Percentiles rank a stretch among this genome's conserved stretches.
Evolutionary conservation across 1,284 basidiomycete species (phyloP).

Genomic region (Ganoderma multipileum): DNA sequence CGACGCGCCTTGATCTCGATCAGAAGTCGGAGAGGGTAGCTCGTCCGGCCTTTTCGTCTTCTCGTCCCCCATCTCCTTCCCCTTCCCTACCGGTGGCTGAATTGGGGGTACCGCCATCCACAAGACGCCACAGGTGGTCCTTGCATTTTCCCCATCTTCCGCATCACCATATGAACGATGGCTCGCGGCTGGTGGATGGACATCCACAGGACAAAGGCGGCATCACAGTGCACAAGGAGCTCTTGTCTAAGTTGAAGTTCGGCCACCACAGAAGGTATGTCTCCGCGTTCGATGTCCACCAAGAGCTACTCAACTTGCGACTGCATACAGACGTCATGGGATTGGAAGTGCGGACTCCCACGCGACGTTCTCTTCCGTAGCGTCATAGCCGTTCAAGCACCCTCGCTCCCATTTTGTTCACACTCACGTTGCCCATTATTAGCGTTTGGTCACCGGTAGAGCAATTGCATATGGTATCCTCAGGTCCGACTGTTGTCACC

Average conservation of each 20-base stretch:
- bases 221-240: conserved; percentile 3
- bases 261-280: conserved; percentile 26
- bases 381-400: neutral
- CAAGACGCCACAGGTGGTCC: conserved; percentile 23
- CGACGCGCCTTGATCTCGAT: neutral
- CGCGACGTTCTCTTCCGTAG: neutral
- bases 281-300: no score
- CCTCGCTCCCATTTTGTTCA: neutral
- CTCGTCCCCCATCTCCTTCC: neutral
- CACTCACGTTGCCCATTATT: neutral
- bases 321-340: conserved; percentile 18
- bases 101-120: neutral
- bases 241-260: conserved; percentile 11
- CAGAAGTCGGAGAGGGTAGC: no score
- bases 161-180: neutral
- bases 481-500: neutral
- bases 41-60: neutral
- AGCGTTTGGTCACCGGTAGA: neutral
- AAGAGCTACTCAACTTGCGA: neutral
- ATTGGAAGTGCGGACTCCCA: conserved; percentile 20
- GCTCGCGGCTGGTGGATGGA: conserved; percentile 8
- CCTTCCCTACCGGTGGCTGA: neutral
- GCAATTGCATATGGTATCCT: neutral
- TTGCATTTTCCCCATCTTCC: conserved; percentile 23
- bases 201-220: neutral